phyloP scores from a whole-genome alignment of 495 filamentous ascomycete species.

The Achaetomiella virescens region DNA sequence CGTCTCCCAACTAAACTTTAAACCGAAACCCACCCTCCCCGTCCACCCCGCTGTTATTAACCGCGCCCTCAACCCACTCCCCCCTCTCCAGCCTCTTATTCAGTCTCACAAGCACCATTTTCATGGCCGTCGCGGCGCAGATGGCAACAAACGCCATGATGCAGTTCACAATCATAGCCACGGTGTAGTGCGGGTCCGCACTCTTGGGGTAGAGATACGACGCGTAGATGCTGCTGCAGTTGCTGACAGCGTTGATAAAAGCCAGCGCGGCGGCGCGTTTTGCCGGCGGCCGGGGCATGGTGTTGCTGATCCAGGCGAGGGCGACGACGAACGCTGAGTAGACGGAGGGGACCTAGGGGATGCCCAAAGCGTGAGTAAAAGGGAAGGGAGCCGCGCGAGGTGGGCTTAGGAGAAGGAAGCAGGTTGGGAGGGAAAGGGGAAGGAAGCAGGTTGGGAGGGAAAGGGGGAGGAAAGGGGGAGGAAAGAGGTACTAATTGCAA shows the following conservation, averaged over 20 bases:
- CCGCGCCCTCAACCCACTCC: slow-evolving; percentile 41
- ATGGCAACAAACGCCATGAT: slow-evolving; percentile 62
- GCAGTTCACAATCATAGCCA: slow-evolving; percentile 73
- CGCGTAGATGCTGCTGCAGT: slow-evolving; percentile 67
- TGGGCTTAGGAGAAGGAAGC: too few species aligned
- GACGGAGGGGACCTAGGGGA: slow-evolving; percentile 41
- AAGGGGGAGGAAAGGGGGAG: background rate
- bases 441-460: background rate
- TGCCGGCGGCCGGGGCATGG: slow-evolving; percentile 72
- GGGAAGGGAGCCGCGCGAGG: too few species aligned
- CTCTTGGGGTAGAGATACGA: slow-evolving; percentile 55
- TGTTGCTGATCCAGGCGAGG: slow-evolving; percentile 74
- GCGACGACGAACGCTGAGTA: slow-evolving; percentile 67
- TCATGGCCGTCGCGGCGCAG: slow-evolving; percentile 54
- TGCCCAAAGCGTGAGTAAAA: too few species aligned
- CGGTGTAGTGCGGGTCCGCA: slow-evolving; percentile 45
- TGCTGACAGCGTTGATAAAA: slow-evolving; percentile 75
- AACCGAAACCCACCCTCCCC: slow-evolving; percentile 59
- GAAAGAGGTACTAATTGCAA: too few species aligned
- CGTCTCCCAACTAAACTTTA: slow-evolving; percentile 34
- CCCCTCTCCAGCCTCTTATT: slow-evolving; percentile 67
- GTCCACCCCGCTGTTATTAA: slow-evolving; percentile 50
- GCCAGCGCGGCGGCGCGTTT: slow-evolving; percentile 80
- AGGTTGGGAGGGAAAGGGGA: background rate
- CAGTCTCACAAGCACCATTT: slow-evolving; percentile 58